A percentile compares a stretch with the other conserved stretches of the same genome.
These are phyloP conservation scores for Colletotrichum orbiculare DNA, from an alignment of 2,329 filamentous ascomycete species.

Conservation along the genomic window DNA sequence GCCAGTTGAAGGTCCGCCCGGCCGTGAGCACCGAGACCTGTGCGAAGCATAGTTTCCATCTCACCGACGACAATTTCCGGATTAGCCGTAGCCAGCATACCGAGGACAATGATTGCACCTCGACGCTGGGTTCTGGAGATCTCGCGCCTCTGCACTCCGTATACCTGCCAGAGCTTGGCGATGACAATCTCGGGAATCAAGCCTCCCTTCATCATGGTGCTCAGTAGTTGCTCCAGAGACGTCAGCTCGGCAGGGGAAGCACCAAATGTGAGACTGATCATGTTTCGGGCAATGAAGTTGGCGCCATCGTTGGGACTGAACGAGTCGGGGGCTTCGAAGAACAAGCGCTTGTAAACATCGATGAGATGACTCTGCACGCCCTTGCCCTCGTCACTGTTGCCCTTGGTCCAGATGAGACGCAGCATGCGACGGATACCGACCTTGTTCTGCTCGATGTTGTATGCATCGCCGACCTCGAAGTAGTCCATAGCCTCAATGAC, in stretches of 20 bases:
- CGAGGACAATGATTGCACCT: slow-evolving; percentile 94
- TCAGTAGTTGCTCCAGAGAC: slow-evolving; percentile 91
- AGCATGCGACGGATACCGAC: slow-evolving; percentile 95
- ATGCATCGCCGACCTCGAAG: slow-evolving; percentile 93
- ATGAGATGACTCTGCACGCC: slow-evolving; percentile 97
- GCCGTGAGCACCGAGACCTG: slow-evolving; percentile 85
- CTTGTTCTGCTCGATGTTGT: slow-evolving; percentile 94
- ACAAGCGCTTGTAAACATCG: slow-evolving; percentile 94
- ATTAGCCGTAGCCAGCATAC: slow-evolving; percentile 94
- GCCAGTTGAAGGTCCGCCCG: slow-evolving; percentile 87
- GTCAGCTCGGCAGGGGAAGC: slow-evolving; percentile 95
- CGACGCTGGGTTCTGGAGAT: slow-evolving; percentile 92
- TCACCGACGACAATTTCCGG: slow-evolving; percentile 94
- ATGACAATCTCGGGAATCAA: slow-evolving; percentile 88
- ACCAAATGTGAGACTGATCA: slow-evolving; percentile 98
- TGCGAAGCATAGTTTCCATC: slow-evolving; percentile 92
- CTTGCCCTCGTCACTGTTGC: slow-evolving; percentile 98
- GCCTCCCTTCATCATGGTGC: slow-evolving; percentile 97
- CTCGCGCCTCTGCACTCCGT: slow-evolving; percentile 91
- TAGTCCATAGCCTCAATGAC: slow-evolving; percentile 99
- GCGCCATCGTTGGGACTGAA: slow-evolving; percentile 91
- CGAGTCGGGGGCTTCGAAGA: slow-evolving; percentile 92
- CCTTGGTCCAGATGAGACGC: slow-evolving; percentile 98
- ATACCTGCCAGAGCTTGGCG: slow-evolving; percentile 96
- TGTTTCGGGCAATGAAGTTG: slow-evolving; percentile 96